Evolutionary conservation across 2,329 filamentous ascomycete genomes (phyloP).

Genomic region (Paecilomyces sp.): DNA sequence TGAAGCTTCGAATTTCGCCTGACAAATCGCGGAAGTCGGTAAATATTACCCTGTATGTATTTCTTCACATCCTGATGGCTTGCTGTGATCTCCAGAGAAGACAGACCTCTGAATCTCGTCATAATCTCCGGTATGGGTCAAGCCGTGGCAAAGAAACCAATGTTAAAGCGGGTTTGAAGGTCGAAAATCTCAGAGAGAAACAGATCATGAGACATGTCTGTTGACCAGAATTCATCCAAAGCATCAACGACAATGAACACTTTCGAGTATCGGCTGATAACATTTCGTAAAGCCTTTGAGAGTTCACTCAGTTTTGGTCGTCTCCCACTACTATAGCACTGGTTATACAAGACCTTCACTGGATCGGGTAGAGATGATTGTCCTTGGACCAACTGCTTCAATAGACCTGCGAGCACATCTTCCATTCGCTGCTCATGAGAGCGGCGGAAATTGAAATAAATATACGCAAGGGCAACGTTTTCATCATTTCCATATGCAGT

Average conservation of each 20-base stretch:
- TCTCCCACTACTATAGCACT: not conserved
- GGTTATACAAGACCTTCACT: conserved; percentile 6
- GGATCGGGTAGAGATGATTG: not conserved
- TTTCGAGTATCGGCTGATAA: not conserved
- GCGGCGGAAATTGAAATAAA: conserved; percentile 39
- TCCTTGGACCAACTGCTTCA: conserved; percentile 10
- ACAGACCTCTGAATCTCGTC: not conserved
- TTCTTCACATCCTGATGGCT: conserved; percentile 5
- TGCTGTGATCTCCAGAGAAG: conserved; percentile 1
- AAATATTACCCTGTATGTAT: conserved; percentile 8
- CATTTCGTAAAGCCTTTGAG: not conserved
- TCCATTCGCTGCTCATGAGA: conserved; percentile 28
- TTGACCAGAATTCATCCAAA: conserved; percentile 11
- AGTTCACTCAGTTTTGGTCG: not conserved
- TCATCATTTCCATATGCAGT: conserved; percentile 11
- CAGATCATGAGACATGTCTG: not conserved
- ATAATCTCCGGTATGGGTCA: conserved; percentile 4
- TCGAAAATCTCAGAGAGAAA: not conserved
- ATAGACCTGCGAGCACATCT: conserved; percentile 20
- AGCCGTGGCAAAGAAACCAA: conserved; percentile 6
- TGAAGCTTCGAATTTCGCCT: conserved; percentile 3
- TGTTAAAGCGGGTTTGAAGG: not conserved
- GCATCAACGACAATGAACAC: conserved; percentile 14
- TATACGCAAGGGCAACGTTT: conserved; percentile 31
- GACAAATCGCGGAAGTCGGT: conserved; percentile 4